These are phyloP conservation scores for Apophysomyces sp. DNA, from an alignment of 371 early-diverging fungal species.

Conservation along the genomic window DNA sequence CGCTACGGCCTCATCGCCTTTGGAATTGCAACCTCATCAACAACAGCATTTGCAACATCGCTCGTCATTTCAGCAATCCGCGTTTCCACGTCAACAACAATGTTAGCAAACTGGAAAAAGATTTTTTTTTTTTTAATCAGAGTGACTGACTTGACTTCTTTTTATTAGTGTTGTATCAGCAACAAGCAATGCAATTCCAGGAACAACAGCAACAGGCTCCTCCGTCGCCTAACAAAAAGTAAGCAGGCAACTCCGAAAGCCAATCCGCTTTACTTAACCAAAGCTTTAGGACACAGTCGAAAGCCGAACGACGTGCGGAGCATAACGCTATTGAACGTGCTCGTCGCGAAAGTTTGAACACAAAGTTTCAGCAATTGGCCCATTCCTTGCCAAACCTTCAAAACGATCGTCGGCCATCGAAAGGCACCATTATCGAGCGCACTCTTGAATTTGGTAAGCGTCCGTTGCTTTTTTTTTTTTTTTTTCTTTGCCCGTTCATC, in stretches of 20 bases:
- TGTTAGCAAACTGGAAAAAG: slow-evolving; percentile 9
- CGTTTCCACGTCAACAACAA: slow-evolving; percentile 4
- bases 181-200: slow-evolving; percentile 3
- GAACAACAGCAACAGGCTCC: background rate
- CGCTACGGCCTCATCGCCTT: slow-evolving; percentile 8
- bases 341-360: slow-evolving; percentile 71
- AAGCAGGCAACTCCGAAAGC: too few relatives aligned
- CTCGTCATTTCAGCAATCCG: background rate
- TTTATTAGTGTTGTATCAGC: slow-evolving; percentile 9
- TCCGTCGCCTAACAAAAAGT: slow-evolving; percentile 5
- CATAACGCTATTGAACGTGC: slow-evolving; percentile 81
- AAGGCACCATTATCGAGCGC: slow-evolving; percentile 71
- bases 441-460: slow-evolving; percentile 54
- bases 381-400: slow-evolving; percentile 65
- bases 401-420: slow-evolving; percentile 71
- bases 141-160: background rate
- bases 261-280: background rate
- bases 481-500: background rate
- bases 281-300: slow-evolving; percentile 27
- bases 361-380: slow-evolving; percentile 72
- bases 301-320: slow-evolving; percentile 68
- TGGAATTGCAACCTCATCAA: slow-evolving; percentile 3
- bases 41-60: slow-evolving; percentile 3
- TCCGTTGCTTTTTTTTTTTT: background rate
- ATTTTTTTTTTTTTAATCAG: background rate